Base-by-base conservation (phyloP, 345 rosid genomes). In the Tarenaya hassleriana region DNA sequence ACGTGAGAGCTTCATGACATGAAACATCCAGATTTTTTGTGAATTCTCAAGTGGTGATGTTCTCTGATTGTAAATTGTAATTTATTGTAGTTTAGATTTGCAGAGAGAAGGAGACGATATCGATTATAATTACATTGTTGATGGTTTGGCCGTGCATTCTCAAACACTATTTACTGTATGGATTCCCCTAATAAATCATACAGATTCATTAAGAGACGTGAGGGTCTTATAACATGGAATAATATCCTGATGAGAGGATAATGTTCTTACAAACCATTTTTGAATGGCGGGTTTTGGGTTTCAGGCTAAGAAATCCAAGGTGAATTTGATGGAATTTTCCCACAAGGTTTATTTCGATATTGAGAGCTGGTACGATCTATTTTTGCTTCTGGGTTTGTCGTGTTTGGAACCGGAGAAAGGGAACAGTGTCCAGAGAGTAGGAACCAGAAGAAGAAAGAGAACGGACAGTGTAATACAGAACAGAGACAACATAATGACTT, bases 271-370 rank as follows among this genome's bases (percentile, higher is more conserved):
- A 38, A 47, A 67, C 56, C 40, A 37, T 7, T 48, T n/a, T 11
- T 19, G 41, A 19, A 52, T 47, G 24, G 8, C 20, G 51, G 55
- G 18, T 67, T 39, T 4, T 8, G 10, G 62, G 61, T 60, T 51
- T 37, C 75, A 94, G 99, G 99, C 97, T 19, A 66, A 66, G 24
- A 66, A 60, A 21, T 60, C 65, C 0, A 68, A 82, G 63, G 80
- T 68, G 21, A 76, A 83, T 41, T 73, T 74, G 52, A 83, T 83
- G 71, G 89, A 85, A 70, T 71, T 83, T 47, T 88, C 99, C 1
- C 77, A 82, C 71, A 83, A 94, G 70, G 99, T 94, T 40, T 94
- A 58, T 69, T 94, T 94, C 12, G 99, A 94, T 61, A 83, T 88
- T 7, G 97, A 88, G 73, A 80, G n/a, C n/a, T n/a, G n/a, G n/a